Evolutionary conservation across 1,284 basidiomycete species (phyloP).

Genomic region (Ganoderma sinense): DNA sequence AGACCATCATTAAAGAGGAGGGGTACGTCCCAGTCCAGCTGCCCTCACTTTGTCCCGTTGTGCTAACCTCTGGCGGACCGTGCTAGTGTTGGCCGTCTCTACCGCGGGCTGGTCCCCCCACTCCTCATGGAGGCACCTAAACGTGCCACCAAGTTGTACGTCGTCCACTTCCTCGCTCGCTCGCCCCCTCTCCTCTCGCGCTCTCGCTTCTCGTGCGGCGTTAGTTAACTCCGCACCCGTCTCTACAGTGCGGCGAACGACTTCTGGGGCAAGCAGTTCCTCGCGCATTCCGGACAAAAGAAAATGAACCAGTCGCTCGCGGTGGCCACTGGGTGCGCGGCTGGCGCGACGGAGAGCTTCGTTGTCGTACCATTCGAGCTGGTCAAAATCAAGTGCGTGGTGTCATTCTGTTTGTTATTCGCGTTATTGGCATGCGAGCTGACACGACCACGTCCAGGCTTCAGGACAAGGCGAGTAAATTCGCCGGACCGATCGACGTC

Average conservation of each 20-base stretch:
- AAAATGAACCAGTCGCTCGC: slow-evolving; percentile 92
- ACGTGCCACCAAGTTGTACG: slow-evolving; percentile 95
- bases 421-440: not conserved
- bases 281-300: slow-evolving; percentile 66
- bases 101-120: slow-evolving; percentile 94
- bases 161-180: slow-evolving; percentile 17
- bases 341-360: slow-evolving; percentile 95
- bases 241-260: slow-evolving; percentile 80
- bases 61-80: not conserved
- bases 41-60: not conserved
- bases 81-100: slow-evolving; percentile 81
- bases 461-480: slow-evolving; percentile 92
- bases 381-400: slow-evolving; percentile 87
- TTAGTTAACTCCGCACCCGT: slow-evolving; percentile 8
- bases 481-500: slow-evolving; percentile 91
- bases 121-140: slow-evolving; percentile 97
- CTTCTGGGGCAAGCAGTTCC: slow-evolving; percentile 90
- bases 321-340: slow-evolving; percentile 90
- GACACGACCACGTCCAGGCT: slow-evolving; percentile 54
- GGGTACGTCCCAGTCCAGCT: slow-evolving; percentile 63
- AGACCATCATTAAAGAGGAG: slow-evolving; percentile 82
- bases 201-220: slow-evolving; percentile 8
- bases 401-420: not conserved
- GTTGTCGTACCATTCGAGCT: slow-evolving; percentile 96
- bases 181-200: not conserved